Evolutionary conservation across 129 eudicot species (phyloP).

Genomic region (Rutidosis leptorrhynchoides): DNA sequence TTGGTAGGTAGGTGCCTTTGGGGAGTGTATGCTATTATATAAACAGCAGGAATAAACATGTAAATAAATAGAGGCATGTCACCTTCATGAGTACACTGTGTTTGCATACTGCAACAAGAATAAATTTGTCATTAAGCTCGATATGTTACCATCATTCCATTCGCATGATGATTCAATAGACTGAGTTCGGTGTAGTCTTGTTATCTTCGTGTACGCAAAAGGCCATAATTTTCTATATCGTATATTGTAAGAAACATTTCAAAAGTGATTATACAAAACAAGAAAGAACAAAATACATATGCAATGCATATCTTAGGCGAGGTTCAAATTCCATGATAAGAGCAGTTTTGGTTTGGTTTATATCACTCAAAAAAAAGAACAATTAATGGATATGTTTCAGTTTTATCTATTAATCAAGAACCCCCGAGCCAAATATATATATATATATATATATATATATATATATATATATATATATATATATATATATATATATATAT

Average conservation of each 20-base stretch:
- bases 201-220: conserved; percentile 15
- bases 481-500: too few species aligned
- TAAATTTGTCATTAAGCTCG: conserved; percentile 2
- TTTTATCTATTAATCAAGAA: too few species aligned
- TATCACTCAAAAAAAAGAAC: too few species aligned
- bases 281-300: conserved; percentile 13
- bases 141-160: conserved; percentile 35
- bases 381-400: too few species aligned
- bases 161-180: conserved; percentile 35
- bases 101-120: conserved; percentile 21
- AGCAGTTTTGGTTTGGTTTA: background rate
- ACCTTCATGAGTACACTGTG: conserved; percentile 31
- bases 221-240: conserved; percentile 19
- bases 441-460: too few species aligned
- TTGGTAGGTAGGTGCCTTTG: conserved; percentile 38
- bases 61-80: conserved; percentile 15
- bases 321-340: background rate
- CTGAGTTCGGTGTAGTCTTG: conserved; percentile 8
- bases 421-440: too few species aligned
- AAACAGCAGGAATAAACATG: conserved; percentile 19
- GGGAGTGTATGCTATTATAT: conserved; percentile 19
- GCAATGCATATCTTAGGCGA: conserved; percentile 13
- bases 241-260: conserved; percentile 1
- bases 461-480: too few species aligned
- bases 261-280: background rate